Base-by-base conservation (phyloP, 306 rosid species). In the Begonia masoniana region DNA sequence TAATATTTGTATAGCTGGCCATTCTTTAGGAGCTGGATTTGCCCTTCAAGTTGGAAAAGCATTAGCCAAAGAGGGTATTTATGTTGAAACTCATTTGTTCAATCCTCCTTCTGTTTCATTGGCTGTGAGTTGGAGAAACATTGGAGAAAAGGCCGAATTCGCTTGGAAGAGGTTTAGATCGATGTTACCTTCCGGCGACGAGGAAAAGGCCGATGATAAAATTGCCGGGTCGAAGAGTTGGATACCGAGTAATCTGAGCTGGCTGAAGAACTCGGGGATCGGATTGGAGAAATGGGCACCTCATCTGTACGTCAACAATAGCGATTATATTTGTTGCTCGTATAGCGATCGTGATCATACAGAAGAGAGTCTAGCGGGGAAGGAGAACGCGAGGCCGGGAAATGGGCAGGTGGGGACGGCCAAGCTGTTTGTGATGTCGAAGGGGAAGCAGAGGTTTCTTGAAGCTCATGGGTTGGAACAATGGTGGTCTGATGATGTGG, bases 401-500 rank as follows among this genome's bases (percentile, higher is more conserved):
- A 71, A 61, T 14, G 80, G 83, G 57, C 77, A 68, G 52, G 64
- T 63, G 13, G 81, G 39, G 9, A 31, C 79, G 24, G 96, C 99
- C 1, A 91, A 81, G 69, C 72, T 91, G 68, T 86, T 79, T 68
- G 94, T 86, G 62, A 83, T 71, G 64, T 79, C 99, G 0, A 91
- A 86, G 64, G 96, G 89, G 54, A 86, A 86, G 50, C 99, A 91
- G 73, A 83, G 69, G 75, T 92, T 92, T 78, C 57, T 81, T 14
- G 93, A 86, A 68, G 99, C 99, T 68, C 99, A 92, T 71, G 99
- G 96, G 10, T 41, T 86, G 54, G 93, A 82, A 64, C 96, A 92
- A 59, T 92, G 99, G 99, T 92, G 96, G 96, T 86, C 99, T 31
- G 89, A 85, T 57, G 96, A 83, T 63, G 69, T 82, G 63, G 86